phyloP scores from a whole-genome alignment of 2,329 filamentous ascomycete genomes.

The Aspergillus spinulosporus region DNA sequence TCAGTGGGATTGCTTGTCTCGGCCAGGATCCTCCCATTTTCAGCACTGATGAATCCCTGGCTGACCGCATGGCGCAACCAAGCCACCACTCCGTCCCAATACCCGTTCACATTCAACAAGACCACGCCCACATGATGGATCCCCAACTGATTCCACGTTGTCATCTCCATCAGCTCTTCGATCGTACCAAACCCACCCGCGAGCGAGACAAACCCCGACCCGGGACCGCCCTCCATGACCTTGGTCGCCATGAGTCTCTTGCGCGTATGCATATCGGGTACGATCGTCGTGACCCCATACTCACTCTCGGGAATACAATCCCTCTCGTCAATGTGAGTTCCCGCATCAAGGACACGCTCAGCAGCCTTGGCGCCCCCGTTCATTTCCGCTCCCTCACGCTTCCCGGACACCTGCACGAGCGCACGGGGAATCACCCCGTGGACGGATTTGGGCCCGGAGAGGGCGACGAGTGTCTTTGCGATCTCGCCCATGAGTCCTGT shows the following conservation, averaged over 20 bases:
- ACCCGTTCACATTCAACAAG: slow-evolving; percentile 82
- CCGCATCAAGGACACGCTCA: slow-evolving; percentile 61
- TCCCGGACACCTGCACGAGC: slow-evolving; percentile 67
- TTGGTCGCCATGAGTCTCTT: slow-evolving; percentile 92
- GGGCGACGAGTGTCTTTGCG: slow-evolving; percentile 77
- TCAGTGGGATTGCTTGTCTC: slow-evolving; percentile 72
- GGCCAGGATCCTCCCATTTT: slow-evolving; percentile 73
- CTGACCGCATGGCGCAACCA: slow-evolving; percentile 78
- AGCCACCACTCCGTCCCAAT: slow-evolving; percentile 81
- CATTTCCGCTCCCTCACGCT: slow-evolving; percentile 44
- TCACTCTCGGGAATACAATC: slow-evolving; percentile 35
- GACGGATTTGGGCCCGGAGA: slow-evolving; percentile 76
- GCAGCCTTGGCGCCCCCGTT: slow-evolving; percentile 35
- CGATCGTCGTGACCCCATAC: slow-evolving; percentile 84
- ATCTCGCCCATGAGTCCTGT: slow-evolving; percentile 94
- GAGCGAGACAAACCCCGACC: slow-evolving; percentile 85
- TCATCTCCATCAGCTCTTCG: slow-evolving; percentile 95
- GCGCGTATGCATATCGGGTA: slow-evolving; percentile 92
- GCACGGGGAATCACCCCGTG: slow-evolving; percentile 93
- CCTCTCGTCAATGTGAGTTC: background rate
- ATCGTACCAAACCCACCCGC: slow-evolving; percentile 90
- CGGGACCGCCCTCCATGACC: slow-evolving; percentile 76
- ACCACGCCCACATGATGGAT: slow-evolving; percentile 82
- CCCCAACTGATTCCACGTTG: slow-evolving; percentile 91
- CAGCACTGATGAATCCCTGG: slow-evolving; percentile 72